Conservation (phyloP, 768 basidiomycete species). For the Tremella fuciformis region DNA sequence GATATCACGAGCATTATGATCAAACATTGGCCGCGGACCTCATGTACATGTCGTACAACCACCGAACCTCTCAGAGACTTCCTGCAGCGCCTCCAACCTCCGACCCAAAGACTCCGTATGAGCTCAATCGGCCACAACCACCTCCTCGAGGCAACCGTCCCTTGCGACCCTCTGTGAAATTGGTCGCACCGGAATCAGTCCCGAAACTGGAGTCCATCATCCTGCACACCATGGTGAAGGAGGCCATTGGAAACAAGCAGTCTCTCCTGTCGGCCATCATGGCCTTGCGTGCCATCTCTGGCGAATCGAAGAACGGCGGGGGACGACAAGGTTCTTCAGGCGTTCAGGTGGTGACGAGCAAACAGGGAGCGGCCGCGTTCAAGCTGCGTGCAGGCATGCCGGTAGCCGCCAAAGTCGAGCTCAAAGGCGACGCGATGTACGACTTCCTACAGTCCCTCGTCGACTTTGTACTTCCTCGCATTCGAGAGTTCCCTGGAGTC, state of each 20-base stretch:
- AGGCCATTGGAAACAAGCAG: slow-evolving; percentile 67
- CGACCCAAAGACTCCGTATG: slow-evolving; percentile 67
- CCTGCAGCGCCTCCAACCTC: slow-evolving; percentile 56
- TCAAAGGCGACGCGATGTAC: slow-evolving; percentile 90
- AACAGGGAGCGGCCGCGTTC: slow-evolving; percentile 62
- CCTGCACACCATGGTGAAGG: slow-evolving; percentile 81
- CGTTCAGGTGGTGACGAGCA: slow-evolving; percentile 62
- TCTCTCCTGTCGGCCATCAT: slow-evolving; percentile 80
- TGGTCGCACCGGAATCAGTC: slow-evolving; percentile 66
- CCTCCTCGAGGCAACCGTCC: slow-evolving; percentile 63
- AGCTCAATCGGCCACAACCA: slow-evolving; percentile 71
- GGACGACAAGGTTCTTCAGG: slow-evolving; percentile 69
- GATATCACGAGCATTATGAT: slow-evolving; percentile 80
- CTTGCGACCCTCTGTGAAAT: slow-evolving; percentile 58
- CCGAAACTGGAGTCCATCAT: slow-evolving; percentile 76
- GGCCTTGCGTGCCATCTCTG: slow-evolving; percentile 80
- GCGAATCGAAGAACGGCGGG: slow-evolving; percentile 71
- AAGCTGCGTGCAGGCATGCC: slow-evolving; percentile 73
- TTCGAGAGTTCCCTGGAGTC: slow-evolving; percentile 85
- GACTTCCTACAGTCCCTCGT: slow-evolving; percentile 82
- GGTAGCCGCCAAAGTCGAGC: slow-evolving; percentile 80
- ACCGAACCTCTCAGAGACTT: slow-evolving; percentile 51
- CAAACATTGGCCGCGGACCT: slow-evolving; percentile 77
- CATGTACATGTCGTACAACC: slow-evolving; percentile 91
- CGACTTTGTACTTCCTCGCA: slow-evolving; percentile 91